Evolutionary conservation across 202 grass and related monocot genomes (phyloP), one percentile per base, ranked within the genome.

Genomic region (Setaria italica): DNA sequence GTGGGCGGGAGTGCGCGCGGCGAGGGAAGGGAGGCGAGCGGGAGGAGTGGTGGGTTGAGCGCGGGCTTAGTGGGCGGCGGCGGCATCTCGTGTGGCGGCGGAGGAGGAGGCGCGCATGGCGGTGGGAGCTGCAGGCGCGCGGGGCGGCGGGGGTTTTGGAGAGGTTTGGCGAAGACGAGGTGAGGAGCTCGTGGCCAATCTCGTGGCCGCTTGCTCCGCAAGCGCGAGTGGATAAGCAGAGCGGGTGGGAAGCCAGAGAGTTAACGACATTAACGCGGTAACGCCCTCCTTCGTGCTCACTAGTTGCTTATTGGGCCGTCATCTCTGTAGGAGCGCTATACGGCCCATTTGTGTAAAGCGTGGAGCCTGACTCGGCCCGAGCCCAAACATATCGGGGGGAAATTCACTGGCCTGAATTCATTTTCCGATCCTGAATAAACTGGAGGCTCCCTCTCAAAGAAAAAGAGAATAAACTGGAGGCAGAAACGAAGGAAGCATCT

Each of bases 41-140:
- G 72, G 49, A 85, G 85, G 30, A 73, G 81, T 6, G 51, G 84
- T 41, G 86, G 85, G n/a, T 72, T 91, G 4, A 66, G 79, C 20
- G 56, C 34, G 17, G 62, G 46, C n/a, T 41, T 89, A 80, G 42
- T 49, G 53, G 85, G 74, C 76, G 81, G 84, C 15, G 72, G 80
- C 10, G 75, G 87, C 94, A 96, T 93, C 85, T 32, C 63, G 34
- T 56, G 71, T 43, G n/a, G 53, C 62, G 85, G 82, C 42, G 85
- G 15, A 17, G 70, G 76, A 56, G 87, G 86, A 30, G 83, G 50
- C 85, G 87, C 48, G 62, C 85, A 74, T 80, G 62, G 78, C 37
- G 57, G 4, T 79, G 79, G 25, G 8, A 41, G 65, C 79, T 7
- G 66, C 79, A 25, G 67, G 70, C 33, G 45, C 33, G 45, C 33